A percentile compares a stretch with the other conserved stretches of the same genome.
These are phyloP conservation scores for Talaromyces amestolkiae DNA, from an alignment of 2,329 filamentous ascomycete genomes.

Conservation along the genomic window DNA sequence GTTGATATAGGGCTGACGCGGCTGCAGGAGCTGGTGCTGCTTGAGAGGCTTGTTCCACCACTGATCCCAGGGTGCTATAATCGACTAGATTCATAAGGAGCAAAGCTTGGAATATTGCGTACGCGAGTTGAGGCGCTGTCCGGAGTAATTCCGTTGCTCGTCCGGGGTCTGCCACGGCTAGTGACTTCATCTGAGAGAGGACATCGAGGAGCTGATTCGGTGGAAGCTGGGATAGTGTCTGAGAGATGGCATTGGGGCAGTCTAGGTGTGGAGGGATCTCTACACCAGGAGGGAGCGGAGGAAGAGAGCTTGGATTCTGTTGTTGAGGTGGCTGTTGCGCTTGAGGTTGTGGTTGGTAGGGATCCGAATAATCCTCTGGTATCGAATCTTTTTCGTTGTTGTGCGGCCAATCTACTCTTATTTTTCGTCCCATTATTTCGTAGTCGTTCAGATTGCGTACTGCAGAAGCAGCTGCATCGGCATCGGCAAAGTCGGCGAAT, in stretches of 20 bases:
- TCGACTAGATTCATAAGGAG: conserved; percentile 91
- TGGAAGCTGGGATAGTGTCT: conserved; percentile 81
- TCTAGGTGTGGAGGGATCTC: conserved; percentile 80
- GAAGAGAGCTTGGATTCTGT: conserved; percentile 58
- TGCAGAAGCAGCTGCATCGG: conserved; percentile 86
- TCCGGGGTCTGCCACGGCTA: conserved; percentile 76
- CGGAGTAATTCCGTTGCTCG: conserved; percentile 82
- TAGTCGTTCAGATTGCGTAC: conserved; percentile 94
- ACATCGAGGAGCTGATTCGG: conserved; percentile 89
- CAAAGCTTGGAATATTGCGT: conserved; percentile 91
- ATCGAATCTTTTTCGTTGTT: conserved; percentile 75
- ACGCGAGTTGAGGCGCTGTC: conserved; percentile 87
- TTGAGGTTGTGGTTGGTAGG: conserved; percentile 33
- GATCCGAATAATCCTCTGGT: conserved; percentile 46
- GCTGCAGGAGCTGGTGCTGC: conserved; percentile 26
- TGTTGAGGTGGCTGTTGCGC: conserved; percentile 35
- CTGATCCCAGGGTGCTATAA: conserved; percentile 73
- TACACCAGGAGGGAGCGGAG: conserved; percentile 77
- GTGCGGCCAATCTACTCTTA: conserved; percentile 94
- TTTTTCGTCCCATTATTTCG: conserved; percentile 90
- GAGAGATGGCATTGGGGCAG: conserved; percentile 86
- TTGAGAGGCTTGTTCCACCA: conserved; percentile 64
- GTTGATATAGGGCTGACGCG: conserved; percentile 35
- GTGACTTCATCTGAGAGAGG: conserved; percentile 86
- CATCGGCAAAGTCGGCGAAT: conserved; percentile 92